A percentile compares a stretch with the other conserved stretches of the same genome.
Conservation (phyloP, 2,329 filamentous ascomycete species). For the Sphaerulina vaccinii region DNA sequence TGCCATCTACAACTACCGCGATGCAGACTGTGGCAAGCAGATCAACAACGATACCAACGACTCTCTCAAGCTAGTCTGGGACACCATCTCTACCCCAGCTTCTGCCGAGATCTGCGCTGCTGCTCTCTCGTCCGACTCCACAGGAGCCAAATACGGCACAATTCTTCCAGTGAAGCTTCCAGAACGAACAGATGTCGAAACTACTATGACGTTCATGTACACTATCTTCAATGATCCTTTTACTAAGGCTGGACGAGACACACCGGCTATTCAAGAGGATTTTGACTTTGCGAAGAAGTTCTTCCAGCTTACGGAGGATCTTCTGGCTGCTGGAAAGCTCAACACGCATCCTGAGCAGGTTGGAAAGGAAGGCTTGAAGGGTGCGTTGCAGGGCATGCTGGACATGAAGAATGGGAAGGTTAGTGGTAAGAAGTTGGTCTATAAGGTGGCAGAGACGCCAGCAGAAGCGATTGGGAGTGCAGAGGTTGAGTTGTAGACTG, state of each 20-base stretch:
- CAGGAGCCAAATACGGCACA: conserved; percentile 26
- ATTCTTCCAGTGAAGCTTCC: conserved; percentile 29
- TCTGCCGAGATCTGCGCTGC: conserved; percentile 30
- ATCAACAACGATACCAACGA: conserved; percentile 40
- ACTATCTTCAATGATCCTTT: conserved; percentile 32
- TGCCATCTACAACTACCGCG: conserved; percentile 51
- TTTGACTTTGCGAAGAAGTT: conserved; percentile 46
- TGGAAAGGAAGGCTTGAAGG: conserved; percentile 44
- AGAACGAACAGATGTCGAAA: conserved; percentile 21
- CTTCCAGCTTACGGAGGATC: conserved; percentile 39
- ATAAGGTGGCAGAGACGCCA: conserved; percentile 34
- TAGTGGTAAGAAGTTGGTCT: conserved; percentile 50
- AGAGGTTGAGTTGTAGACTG: conserved; percentile 25
- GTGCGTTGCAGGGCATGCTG: conserved; percentile 46
- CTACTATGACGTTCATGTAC: conserved; percentile 30
- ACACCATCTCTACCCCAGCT: conserved; percentile 26
- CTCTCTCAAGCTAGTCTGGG: conserved; percentile 28
- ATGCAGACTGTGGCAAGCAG: conserved; percentile 42
- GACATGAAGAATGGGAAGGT: conserved; percentile 47
- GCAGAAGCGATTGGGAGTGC: conserved; percentile 17
- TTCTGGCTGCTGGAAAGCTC: conserved; percentile 46
- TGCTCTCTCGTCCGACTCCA: conserved; percentile 25
- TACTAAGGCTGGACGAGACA: conserved; percentile 23
- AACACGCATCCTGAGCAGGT: conserved; percentile 47
- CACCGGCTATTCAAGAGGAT: conserved; percentile 36